Conservation (phyloP, 768 basidiomycete species). For the Boletus rubroflammeus region DNA sequence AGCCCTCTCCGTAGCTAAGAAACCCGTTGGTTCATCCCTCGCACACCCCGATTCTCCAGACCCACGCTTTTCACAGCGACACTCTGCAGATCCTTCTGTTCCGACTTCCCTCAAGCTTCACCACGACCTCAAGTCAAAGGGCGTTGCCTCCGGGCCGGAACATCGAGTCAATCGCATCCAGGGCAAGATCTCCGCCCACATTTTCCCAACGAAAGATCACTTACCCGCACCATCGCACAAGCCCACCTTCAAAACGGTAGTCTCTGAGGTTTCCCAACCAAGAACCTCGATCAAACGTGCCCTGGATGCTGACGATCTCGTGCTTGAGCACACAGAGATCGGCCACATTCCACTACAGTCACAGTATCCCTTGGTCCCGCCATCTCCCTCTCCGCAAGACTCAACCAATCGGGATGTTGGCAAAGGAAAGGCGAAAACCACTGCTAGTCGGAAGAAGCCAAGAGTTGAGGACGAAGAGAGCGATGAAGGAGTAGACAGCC, state of each 20-base stretch:
- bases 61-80: not conserved
- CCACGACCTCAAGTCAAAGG: constrained; percentile 2
- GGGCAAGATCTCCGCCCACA: constrained; percentile 2
- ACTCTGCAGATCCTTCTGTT: not conserved
- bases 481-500: constrained; percentile 22
- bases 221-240: not conserved
- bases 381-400: constrained; percentile 59
- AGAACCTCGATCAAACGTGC: constrained; percentile 44
- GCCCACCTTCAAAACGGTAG: not conserved
- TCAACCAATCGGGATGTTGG: constrained; percentile 30
- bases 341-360: constrained; percentile 3
- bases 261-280: constrained; percentile 9
- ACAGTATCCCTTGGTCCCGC: constrained; percentile 49
- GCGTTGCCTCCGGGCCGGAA: not conserved
- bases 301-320: constrained; percentile 32
- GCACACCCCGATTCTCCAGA: not conserved
- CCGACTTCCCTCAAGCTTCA: not conserved
- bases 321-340: constrained; percentile 4
- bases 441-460: constrained; percentile 45
- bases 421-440: constrained; percentile 39
- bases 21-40: not conserved
- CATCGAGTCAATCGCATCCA: constrained; percentile 2
- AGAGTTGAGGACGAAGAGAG: constrained; percentile 37
- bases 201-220: constrained; percentile 13
- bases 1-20: constrained; percentile 17